These are phyloP conservation scores for Pilasporangium apinafurcum DNA, from an alignment of 352 stramenopile genomes.

Conservation along the genomic window DNA sequence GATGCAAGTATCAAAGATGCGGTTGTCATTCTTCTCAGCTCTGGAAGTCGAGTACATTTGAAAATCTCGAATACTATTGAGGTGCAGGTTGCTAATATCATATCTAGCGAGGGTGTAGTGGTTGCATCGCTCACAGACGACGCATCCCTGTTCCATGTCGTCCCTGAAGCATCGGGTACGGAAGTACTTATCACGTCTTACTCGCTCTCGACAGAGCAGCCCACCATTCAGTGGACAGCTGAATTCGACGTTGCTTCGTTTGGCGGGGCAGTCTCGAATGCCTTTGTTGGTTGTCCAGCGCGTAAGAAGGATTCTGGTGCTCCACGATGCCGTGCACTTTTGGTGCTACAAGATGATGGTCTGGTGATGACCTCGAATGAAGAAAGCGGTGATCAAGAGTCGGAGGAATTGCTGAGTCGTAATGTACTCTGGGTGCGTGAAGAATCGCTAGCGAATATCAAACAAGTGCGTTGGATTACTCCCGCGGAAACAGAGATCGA, in stretches of 20 bases:
- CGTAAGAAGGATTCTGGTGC: conserved; percentile 42
- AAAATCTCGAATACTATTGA: conserved; percentile 34
- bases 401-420: background rate
- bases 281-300: conserved; percentile 48
- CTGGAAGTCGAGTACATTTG: conserved; percentile 51
- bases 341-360: conserved; percentile 70
- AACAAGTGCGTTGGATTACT: conserved; percentile 72
- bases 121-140: conserved; percentile 54
- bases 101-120: conserved; percentile 33
- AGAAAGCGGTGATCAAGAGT: conserved; percentile 7
- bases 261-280: conserved; percentile 36
- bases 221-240: conserved; percentile 30
- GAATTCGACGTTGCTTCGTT: conserved; percentile 44
- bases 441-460: conserved; percentile 71
- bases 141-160: conserved; percentile 46
- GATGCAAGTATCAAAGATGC: conserved; percentile 31
- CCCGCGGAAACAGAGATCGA: conserved; percentile 72
- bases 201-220: conserved; percentile 14
- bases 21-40: conserved; percentile 42
- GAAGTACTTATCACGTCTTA: conserved; percentile 40
- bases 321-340: conserved; percentile 40
- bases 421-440: conserved; percentile 72
- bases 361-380: conserved; percentile 70
- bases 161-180: conserved; percentile 10
- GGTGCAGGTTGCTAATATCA: conserved; percentile 27